Base-by-base conservation (phyloP, 2,329 filamentous ascomycete genomes). In the Domatiomyces catenatus region DNA sequence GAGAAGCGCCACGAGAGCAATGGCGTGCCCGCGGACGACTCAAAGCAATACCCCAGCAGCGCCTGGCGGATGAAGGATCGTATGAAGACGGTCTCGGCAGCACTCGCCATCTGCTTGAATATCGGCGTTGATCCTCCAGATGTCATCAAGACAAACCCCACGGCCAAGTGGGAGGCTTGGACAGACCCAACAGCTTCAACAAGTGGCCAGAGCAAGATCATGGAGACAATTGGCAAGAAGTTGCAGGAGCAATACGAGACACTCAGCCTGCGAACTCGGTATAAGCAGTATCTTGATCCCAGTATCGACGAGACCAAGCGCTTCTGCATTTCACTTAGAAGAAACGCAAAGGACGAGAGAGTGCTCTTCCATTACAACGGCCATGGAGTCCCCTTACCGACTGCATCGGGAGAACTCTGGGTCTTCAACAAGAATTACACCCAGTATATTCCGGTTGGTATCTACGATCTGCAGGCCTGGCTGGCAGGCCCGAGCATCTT, bases 371-470 rank as follows among this genome's bases (percentile, higher is more conserved):
- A 98, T 65, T 98, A 98, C 73, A 98, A 98, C 61, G 92, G 92
- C 15, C 92, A 98, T 66, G 92, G 92, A 46, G 92, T 98, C 8
- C 92, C 92, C 1, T 87, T 95, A 62, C 92, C 92, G 2, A 98
- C 92, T 0, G 81, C 85, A 2, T 95, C 90, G 3, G 92, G 92
- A 12, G 92, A 98, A 66, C 94, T 98, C 18, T 98, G 92, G 92
- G 93, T 96, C 4, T 98, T 98, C 67, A 98, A 98, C 68, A 90
- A 92, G 60, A 96, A 87, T 59, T 98, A 95, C 65, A 98, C 92
- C 0, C 92, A 98, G 67, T 98, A 98, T 64, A 98, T 98, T 43
- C 92, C 92, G 0, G 86, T 98, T 44, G 94, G 90, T 1, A 72
- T 98, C 7, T 95, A 94, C 62, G 92, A 98, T 63, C 71, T 98